Conservation (phyloP, 2,329 filamentous ascomycete species). For the Aspergillus unguis region DNA sequence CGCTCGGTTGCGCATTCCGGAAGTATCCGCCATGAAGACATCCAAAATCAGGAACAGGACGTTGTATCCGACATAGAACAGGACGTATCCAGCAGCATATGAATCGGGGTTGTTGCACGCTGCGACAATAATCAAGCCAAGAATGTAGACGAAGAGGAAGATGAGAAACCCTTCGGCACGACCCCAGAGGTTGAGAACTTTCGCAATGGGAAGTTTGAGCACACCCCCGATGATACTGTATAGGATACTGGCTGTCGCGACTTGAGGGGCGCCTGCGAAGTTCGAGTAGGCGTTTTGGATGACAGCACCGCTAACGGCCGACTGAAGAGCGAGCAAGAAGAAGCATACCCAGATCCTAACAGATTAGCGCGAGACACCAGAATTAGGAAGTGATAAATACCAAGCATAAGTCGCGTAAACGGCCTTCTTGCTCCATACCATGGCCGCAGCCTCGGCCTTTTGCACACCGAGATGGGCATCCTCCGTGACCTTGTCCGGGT, state of each 20-base stretch:
- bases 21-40: slow-evolving; percentile 63
- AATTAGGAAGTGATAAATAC: slow-evolving; percentile 17
- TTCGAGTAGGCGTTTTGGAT: slow-evolving; percentile 52
- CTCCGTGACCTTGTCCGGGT: slow-evolving; percentile 25
- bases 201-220: slow-evolving; percentile 59
- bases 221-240: slow-evolving; percentile 57
- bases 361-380: neutral
- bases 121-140: slow-evolving; percentile 61
- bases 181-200: slow-evolving; percentile 62
- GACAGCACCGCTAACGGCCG: slow-evolving; percentile 42
- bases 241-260: slow-evolving; percentile 53
- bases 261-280: slow-evolving; percentile 51
- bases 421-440: slow-evolving; percentile 45
- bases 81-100: slow-evolving; percentile 62
- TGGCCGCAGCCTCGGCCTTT: slow-evolving; percentile 46
- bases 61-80: slow-evolving; percentile 59
- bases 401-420: slow-evolving; percentile 34
- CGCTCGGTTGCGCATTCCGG: slow-evolving; percentile 57
- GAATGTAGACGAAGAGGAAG: slow-evolving; percentile 47
- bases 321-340: slow-evolving; percentile 47
- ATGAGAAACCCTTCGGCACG: slow-evolving; percentile 57
- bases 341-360: slow-evolving; percentile 47
- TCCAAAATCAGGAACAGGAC: slow-evolving; percentile 56
- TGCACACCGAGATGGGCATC: slow-evolving; percentile 43
- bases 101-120: slow-evolving; percentile 58